Conservation (phyloP, 495 filamentous ascomycete genomes). For the Podospora appendiculata region DNA sequence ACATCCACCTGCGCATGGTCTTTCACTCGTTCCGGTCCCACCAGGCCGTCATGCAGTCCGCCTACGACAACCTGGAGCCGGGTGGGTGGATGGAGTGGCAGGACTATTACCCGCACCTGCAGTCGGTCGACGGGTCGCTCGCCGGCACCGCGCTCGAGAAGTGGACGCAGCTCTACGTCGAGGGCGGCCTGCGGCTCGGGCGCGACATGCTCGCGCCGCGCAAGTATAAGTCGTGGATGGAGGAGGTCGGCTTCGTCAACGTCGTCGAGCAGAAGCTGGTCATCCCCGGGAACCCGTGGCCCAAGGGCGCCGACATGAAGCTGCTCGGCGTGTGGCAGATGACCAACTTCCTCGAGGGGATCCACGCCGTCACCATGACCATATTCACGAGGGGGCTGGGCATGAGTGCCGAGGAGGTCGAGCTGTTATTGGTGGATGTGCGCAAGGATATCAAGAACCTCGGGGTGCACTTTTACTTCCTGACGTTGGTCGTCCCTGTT, state of each 20-base stretch:
- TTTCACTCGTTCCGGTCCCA: slow-evolving; percentile 25
- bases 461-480: slow-evolving; percentile 2
- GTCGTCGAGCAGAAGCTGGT: slow-evolving; percentile 36
- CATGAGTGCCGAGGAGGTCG: slow-evolving; percentile 41
- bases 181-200: slow-evolving; percentile 17
- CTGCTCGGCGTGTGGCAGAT: slow-evolving; percentile 37
- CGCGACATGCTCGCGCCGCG: slow-evolving; percentile 11
- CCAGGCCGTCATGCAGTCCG: slow-evolving; percentile 8
- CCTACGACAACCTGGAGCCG: slow-evolving; percentile 35
- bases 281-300: slow-evolving; percentile 46
- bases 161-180: slow-evolving; percentile 23
- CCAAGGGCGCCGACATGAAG: slow-evolving; percentile 38
- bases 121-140: slow-evolving; percentile 19
- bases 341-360: slow-evolving; percentile 29
- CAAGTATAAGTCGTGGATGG: slow-evolving; percentile 21
- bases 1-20: slow-evolving; percentile 39
- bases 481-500: neutral
- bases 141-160: slow-evolving; percentile 20
- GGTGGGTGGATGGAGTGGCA: slow-evolving; percentile 46
- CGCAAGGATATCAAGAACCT: slow-evolving; percentile 2
- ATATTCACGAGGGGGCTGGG: slow-evolving; percentile 45
- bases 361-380: slow-evolving; percentile 42
- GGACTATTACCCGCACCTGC: slow-evolving; percentile 30
- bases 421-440: slow-evolving; percentile 45
- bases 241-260: slow-evolving; percentile 36